These are phyloP conservation scores for Naganishia vaughanmartiniae DNA, from an alignment of 768 basidiomycete genomes.

Conservation along the genomic window DNA sequence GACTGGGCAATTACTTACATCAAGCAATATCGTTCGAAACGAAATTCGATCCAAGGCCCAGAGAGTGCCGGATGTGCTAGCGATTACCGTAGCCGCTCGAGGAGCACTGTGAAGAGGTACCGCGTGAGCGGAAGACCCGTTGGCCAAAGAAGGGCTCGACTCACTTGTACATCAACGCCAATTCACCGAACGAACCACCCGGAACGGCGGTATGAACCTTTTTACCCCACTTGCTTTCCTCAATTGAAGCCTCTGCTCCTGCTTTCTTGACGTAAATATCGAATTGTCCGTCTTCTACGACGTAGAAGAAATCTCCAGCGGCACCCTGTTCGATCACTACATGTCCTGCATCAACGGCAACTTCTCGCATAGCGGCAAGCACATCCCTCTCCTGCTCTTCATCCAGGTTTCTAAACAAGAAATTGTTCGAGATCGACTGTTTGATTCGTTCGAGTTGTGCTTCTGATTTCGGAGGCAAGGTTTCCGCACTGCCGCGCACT, in stretches of 20 bases:
- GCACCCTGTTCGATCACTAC: conserved; percentile 97
- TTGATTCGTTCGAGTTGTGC: conserved; percentile 86
- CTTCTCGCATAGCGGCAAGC: conserved; percentile 92
- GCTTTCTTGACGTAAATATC: conserved; percentile 64
- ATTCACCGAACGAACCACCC: conserved; percentile 87
- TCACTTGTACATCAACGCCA: conserved; percentile 92
- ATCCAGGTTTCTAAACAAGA: conserved; percentile 93
- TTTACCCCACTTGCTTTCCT: conserved; percentile 52
- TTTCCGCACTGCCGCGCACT: conserved; percentile 5
- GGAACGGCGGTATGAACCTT: conserved; percentile 81
- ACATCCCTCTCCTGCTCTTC: conserved; percentile 93
- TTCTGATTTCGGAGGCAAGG: conserved; percentile 64
- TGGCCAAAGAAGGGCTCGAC: conserved; percentile 26
- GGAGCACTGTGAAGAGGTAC: conserved; percentile 59
- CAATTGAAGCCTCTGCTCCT: conserved; percentile 34
- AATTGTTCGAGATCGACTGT: conserved; percentile 78
- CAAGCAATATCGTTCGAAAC: conserved; percentile 95
- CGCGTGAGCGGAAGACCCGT: neutral
- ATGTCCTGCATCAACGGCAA: conserved; percentile 65
- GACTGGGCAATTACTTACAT: conserved; percentile 54
- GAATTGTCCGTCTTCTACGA: conserved; percentile 83
- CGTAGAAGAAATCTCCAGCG: conserved; percentile 95
- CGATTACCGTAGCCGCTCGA: conserved; percentile 87
- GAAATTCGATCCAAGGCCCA: conserved; percentile 98
- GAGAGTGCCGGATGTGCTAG: conserved; percentile 70